Evolutionary conservation across 805 yeast species (phyloP).

Genomic region (Monosporozyma siamensis): DNA sequence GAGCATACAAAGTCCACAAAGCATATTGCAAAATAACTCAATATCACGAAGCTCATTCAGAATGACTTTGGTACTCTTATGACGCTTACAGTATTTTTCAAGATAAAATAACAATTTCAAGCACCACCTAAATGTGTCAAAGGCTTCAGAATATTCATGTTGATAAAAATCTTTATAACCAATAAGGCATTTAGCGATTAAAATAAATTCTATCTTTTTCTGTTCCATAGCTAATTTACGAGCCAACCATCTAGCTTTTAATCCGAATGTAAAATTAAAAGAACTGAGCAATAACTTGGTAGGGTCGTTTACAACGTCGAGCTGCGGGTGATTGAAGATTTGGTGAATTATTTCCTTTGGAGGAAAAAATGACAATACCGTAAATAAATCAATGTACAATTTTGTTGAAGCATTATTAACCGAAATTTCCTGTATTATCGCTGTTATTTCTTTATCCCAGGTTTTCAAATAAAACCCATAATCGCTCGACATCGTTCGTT

Average conservation of each 20-base stretch:
- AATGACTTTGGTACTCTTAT: neutral
- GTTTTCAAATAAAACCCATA: neutral
- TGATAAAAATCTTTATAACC: constrained; percentile 10
- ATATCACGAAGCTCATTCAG: neutral
- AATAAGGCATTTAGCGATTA: constrained; percentile 6
- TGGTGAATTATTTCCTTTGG: neutral
- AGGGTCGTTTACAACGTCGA: neutral
- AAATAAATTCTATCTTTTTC: too few relatives aligned
- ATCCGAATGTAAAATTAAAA: too few relatives aligned
- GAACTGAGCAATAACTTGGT: too few relatives aligned
- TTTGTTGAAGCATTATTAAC: neutral
- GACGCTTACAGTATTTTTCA: neutral
- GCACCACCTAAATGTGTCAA: constrained; percentile 16
- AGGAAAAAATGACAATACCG: neutral
- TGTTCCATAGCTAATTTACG: too few relatives aligned
- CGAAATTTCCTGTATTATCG: neutral
- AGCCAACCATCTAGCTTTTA: too few relatives aligned
- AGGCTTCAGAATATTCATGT: constrained; percentile 10
- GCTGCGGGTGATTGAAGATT: neutral
- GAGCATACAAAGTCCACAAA: constrained; percentile 11
- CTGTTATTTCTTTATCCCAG: neutral
- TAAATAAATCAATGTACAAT: neutral
- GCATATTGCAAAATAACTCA: neutral
- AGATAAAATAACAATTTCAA: constrained; percentile 15
- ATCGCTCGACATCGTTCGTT: neutral